These are phyloP conservation scores for Penicillium aurantiogriseum DNA, from an alignment of 2,329 filamentous ascomycete species.

Conservation along the genomic window DNA sequence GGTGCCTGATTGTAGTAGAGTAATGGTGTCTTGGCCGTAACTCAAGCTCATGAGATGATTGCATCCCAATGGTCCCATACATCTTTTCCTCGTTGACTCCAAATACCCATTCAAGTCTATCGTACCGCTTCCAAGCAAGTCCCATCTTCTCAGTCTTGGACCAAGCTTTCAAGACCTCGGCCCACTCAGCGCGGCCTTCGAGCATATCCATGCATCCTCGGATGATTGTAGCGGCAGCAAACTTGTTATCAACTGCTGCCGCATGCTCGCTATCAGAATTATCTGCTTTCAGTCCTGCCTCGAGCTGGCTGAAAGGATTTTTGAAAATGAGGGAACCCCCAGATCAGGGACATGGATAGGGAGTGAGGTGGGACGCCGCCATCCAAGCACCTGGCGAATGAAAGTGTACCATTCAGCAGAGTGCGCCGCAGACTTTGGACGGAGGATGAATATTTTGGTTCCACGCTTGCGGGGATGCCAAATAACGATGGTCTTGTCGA, in stretches of 20 bases:
- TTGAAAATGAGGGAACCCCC: constrained; percentile 58
- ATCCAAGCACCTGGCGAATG: constrained; percentile 59
- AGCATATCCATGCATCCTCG: constrained; percentile 60
- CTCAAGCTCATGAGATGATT: constrained; percentile 64
- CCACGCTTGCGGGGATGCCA: constrained; percentile 56
- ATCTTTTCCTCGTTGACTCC: constrained; percentile 65
- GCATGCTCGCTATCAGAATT: constrained; percentile 48
- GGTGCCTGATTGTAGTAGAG: constrained; percentile 49
- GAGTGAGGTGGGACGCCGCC: constrained; percentile 55
- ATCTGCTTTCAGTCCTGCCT: constrained; percentile 38
- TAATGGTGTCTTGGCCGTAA: constrained; percentile 65
- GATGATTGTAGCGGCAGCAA: constrained; percentile 57
- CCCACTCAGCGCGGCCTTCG: constrained; percentile 57
- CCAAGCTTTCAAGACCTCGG: constrained; percentile 60
- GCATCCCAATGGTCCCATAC: constrained; percentile 68
- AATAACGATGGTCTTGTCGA: constrained; percentile 66
- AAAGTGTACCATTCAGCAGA: constrained; percentile 70
- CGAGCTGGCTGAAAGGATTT: constrained; percentile 58
- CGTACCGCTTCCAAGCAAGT: constrained; percentile 67
- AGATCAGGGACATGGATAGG: constrained; percentile 64
- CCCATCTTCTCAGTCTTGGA: constrained; percentile 58
- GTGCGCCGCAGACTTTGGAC: constrained; percentile 59
- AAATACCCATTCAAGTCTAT: constrained; percentile 67
- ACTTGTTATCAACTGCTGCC: constrained; percentile 51
- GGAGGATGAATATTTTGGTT: constrained; percentile 62